Evolutionary conservation across 352 stramenopile species (phyloP).

Genomic region (Globisporangium parvum): DNA sequence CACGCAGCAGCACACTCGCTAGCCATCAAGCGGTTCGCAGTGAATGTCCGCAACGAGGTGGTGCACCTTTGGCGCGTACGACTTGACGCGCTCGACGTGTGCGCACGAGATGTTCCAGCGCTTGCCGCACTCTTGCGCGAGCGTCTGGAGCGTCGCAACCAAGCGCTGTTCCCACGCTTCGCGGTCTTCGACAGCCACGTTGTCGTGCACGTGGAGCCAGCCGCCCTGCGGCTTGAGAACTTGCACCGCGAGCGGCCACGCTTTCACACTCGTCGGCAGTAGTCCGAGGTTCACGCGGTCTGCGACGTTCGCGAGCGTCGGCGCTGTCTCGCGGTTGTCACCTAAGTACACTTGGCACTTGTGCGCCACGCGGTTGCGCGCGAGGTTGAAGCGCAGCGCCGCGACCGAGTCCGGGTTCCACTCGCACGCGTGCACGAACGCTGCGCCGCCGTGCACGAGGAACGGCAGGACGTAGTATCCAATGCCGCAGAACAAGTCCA

Average conservation of each 20-base stretch:
- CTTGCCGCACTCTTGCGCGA: constrained; percentile 46
- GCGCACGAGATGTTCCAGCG: constrained; percentile 71
- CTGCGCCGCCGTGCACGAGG: constrained; percentile 86
- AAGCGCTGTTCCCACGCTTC: constrained; percentile 73
- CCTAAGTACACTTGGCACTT: constrained; percentile 78
- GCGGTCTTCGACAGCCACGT: constrained; percentile 85
- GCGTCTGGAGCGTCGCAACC: constrained; percentile 31
- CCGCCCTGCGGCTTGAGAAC: constrained; percentile 86
- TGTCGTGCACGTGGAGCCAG: constrained; percentile 96
- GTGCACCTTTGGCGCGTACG: constrained; percentile 87
- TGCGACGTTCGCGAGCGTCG: constrained; percentile 67
- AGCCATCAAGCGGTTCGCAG: constrained; percentile 19
- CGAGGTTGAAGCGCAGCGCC: constrained; percentile 89
- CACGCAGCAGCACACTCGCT: background rate
- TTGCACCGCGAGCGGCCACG: constrained; percentile 89
- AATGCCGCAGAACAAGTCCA: constrained; percentile 97
- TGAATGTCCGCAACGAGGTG: constrained; percentile 86
- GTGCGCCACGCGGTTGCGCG: constrained; percentile 86
- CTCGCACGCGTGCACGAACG: constrained; percentile 91
- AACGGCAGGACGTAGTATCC: constrained; percentile 97
- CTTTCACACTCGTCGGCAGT: constrained; percentile 92
- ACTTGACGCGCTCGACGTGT: constrained; percentile 90
- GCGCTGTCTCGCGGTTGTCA: constrained; percentile 83
- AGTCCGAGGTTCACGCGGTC: constrained; percentile 94
- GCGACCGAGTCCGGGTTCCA: constrained; percentile 93